A percentile compares a stretch with the other conserved stretches of the same genome.
These are phyloP conservation scores for Cenchrus americanus DNA, from an alignment of 176 grass and related monocot genomes.

Conservation along the genomic window DNA sequence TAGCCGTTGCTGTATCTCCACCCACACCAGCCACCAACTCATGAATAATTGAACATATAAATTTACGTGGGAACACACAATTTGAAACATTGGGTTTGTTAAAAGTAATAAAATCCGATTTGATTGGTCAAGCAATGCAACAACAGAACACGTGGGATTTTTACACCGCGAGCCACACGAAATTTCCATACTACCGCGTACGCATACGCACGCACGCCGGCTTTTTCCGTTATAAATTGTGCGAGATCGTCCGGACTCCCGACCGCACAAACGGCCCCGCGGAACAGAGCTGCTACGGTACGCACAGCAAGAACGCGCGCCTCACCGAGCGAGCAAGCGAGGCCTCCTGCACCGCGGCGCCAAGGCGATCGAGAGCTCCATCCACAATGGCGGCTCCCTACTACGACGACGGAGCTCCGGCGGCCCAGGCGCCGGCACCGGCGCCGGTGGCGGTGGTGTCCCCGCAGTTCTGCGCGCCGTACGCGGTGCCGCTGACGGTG, in stretches of 20 bases:
- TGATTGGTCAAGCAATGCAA: background rate
- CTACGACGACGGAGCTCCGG: background rate
- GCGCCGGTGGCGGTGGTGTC: slow-evolving; percentile 52
- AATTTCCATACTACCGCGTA: background rate
- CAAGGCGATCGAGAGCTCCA: background rate
- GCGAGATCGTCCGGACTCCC: background rate
- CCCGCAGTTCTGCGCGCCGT: slow-evolving; percentile 55
- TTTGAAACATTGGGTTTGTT: background rate
- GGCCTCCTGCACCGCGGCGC: background rate
- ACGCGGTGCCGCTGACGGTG: slow-evolving; percentile 62
- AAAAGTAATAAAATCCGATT: background rate
- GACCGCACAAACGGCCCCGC: background rate
- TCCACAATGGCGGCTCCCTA: background rate
- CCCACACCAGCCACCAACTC: too few relatives aligned
- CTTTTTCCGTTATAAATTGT: background rate
- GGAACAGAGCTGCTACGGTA: background rate
- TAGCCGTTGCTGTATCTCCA: too few relatives aligned
- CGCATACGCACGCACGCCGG: too few relatives aligned
- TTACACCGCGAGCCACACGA: background rate
- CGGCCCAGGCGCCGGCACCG: background rate
- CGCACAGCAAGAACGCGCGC: background rate
- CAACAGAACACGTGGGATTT: background rate
- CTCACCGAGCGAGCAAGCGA: background rate
- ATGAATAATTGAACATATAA: too few relatives aligned
- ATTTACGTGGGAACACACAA: background rate